Percentiles rank a stretch among this genome's conserved stretches.
Conservation (phyloP, 495 filamentous ascomycete genomes). For the Tuber aestivum region DNA sequence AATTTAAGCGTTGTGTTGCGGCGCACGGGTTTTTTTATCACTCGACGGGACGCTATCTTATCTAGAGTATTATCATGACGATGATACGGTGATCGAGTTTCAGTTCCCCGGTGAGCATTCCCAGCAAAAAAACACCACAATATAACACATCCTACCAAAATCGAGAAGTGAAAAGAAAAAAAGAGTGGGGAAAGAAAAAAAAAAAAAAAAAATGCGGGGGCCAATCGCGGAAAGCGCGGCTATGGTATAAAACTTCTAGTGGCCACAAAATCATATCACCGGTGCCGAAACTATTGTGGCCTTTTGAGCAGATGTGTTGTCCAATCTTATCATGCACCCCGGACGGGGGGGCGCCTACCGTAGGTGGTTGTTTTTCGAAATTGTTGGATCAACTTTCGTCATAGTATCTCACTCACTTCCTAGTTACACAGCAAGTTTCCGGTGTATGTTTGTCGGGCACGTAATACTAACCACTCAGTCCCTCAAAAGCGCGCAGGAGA, state of each 20-base stretch:
- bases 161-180: not conserved
- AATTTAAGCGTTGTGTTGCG: not conserved
- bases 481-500: no score
- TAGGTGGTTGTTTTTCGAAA: not conserved
- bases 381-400: not conserved
- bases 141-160: not conserved
- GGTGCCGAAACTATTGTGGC: not conserved
- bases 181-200: not conserved
- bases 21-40: not conserved
- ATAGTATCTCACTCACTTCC: not conserved
- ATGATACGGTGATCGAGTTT: not conserved
- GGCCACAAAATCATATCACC: not conserved
- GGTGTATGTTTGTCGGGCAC: not conserved
- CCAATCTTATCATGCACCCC: not conserved
- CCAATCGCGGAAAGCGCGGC: conserved; percentile 1
- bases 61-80: not conserved
- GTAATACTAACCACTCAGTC: not conserved
- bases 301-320: not conserved
- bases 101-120: not conserved
- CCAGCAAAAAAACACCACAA: not conserved
- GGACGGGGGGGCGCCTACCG: not conserved
- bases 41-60: not conserved
- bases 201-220: not conserved
- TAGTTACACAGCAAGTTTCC: not conserved
- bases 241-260: not conserved